phyloP scores from a whole-genome alignment of 2,329 filamentous ascomycete species.

The Neopestalotiopsis clavispora region DNA sequence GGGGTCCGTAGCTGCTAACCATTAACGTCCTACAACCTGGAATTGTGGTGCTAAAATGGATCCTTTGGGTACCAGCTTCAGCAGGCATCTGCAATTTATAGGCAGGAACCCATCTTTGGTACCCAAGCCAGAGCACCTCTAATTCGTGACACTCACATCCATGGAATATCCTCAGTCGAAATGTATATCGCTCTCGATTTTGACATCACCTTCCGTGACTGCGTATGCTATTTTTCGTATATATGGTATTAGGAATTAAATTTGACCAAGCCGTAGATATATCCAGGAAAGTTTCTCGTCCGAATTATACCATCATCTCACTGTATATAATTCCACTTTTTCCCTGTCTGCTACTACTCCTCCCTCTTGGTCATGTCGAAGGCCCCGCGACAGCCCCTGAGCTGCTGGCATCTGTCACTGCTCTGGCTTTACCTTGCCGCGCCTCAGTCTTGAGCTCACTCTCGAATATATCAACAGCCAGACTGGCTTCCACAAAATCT shows the following conservation, averaged over 20 bases:
- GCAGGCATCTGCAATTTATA: neutral
- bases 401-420: neutral
- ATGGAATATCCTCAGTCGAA: too few species aligned
- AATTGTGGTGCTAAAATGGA: neutral
- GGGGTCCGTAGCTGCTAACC: neutral
- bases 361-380: neutral
- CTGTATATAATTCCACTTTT: neutral
- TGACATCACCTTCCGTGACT: too few species aligned
- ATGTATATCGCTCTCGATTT: too few species aligned
- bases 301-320: neutral
- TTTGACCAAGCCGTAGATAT: too few species aligned
- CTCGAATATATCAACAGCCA: constrained; percentile 78
- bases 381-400: neutral
- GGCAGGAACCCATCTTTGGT: too few species aligned
- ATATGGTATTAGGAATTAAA: too few species aligned
- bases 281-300: neutral
- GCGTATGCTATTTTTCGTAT: too few species aligned
- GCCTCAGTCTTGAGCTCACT: constrained; percentile 59
- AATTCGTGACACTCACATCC: too few species aligned
- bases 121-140: too few species aligned
- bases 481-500: constrained; percentile 90
- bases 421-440: constrained; percentile 38
- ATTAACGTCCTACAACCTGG: neutral
- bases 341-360: neutral
- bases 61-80: neutral